Percentiles rank a stretch among this genome's conserved stretches.
Evolutionary conservation across 768 basidiomycete genomes (phyloP).

Genomic region (Glaciozyma martinii): DNA sequence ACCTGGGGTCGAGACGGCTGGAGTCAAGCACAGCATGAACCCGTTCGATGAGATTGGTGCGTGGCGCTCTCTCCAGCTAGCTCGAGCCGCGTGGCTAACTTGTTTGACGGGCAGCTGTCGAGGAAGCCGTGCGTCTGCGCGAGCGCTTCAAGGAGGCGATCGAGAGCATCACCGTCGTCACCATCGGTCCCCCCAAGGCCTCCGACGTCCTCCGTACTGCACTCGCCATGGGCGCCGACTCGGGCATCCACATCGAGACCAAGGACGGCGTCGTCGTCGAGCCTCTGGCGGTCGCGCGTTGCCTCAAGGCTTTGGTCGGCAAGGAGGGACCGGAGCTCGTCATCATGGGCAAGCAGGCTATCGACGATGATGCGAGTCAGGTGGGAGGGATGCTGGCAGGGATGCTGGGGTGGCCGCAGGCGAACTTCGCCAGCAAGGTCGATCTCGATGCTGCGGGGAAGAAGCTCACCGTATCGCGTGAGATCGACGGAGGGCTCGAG

Average conservation of each 20-base stretch:
- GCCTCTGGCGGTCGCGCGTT: conserved; percentile 82
- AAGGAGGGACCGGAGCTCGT: conserved; percentile 62
- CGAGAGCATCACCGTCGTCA: conserved; percentile 78
- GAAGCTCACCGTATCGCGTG: conserved; percentile 64
- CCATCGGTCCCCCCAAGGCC: conserved; percentile 88
- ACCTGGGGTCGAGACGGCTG: conserved; percentile 65
- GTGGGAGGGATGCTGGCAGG: conserved; percentile 98
- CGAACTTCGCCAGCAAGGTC: conserved; percentile 85
- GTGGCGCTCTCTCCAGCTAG: conserved; percentile 27
- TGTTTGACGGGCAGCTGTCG: conserved; percentile 57
- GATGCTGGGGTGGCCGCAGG: conserved; percentile 82
- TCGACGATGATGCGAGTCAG: conserved; percentile 91
- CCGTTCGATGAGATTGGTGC: conserved; percentile 97
- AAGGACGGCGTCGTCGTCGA: conserved; percentile 58
- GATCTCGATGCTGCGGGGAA: conserved; percentile 53
- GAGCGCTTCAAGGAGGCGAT: conserved; percentile 67
- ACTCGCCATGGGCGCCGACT: conserved; percentile 95
- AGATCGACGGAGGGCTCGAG: conserved; percentile 90
- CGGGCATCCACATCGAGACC: conserved; percentile 79
- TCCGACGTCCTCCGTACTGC: conserved; percentile 87
- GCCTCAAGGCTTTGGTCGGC: conserved; percentile 65
- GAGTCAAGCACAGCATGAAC: conserved; percentile 98
- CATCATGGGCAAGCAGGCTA: conserved; percentile 95
- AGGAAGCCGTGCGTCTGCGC: conserved; percentile 92
- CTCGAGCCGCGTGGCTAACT: background rate